A percentile compares a stretch with the other conserved stretches of the same genome.
Conservation (phyloP, 768 basidiomycete species). For the Mycena crocata region DNA sequence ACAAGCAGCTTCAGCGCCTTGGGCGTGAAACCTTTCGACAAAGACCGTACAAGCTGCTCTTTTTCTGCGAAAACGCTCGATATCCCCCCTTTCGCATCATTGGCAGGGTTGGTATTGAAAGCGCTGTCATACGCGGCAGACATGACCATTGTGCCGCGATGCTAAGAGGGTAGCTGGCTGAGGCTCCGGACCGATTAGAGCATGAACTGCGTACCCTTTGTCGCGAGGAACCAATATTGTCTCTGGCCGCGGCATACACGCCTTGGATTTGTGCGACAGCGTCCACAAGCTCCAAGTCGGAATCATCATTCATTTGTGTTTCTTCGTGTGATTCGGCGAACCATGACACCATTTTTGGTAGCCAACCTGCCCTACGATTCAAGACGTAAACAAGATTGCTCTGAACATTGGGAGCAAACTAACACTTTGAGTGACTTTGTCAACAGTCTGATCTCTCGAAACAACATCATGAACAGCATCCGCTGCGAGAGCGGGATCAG, state of each 20-base stretch:
- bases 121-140: slow-evolving; percentile 42
- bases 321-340: slow-evolving; percentile 51
- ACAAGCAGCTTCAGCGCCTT: slow-evolving; percentile 73
- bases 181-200: no score
- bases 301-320: slow-evolving; percentile 50
- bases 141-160: slow-evolving; percentile 55
- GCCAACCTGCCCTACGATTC: slow-evolving; percentile 57
- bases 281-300: slow-evolving; percentile 55
- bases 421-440: slow-evolving; percentile 76
- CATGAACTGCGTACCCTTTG: slow-evolving; percentile 53
- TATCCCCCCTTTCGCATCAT: slow-evolving; percentile 43
- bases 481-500: slow-evolving; percentile 68
- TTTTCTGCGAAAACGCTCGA: slow-evolving; percentile 50
- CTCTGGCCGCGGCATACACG: slow-evolving; percentile 64
- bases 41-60: slow-evolving; percentile 53
- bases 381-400: not conserved
- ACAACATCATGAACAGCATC: slow-evolving; percentile 68
- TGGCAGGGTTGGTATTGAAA: slow-evolving; percentile 28
- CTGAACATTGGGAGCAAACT: slow-evolving; percentile 38
- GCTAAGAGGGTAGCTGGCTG: slow-evolving; percentile 52
- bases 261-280: slow-evolving; percentile 58
- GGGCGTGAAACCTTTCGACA: slow-evolving; percentile 57
- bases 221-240: slow-evolving; percentile 53
- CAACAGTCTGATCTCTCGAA: slow-evolving; percentile 72
- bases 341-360: slow-evolving; percentile 58